Evolutionary conservation across 2,329 filamentous ascomycete species (phyloP).

Genomic region (Pseudogymnoascus sp.): DNA sequence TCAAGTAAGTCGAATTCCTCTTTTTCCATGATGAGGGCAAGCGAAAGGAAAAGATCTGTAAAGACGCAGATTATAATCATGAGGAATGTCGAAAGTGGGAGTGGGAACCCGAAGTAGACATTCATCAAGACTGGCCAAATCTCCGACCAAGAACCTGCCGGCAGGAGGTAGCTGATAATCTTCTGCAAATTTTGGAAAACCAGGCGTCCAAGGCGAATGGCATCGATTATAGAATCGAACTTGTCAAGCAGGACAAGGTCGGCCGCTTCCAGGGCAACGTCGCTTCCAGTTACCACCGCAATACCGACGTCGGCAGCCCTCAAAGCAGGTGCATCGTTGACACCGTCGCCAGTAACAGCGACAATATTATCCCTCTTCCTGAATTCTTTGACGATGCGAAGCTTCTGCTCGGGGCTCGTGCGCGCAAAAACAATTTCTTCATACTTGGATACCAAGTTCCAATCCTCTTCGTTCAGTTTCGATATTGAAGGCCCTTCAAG

Average conservation of each 20-base stretch:
- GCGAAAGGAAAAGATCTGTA: conserved; percentile 43
- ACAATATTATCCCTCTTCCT: conserved; percentile 32
- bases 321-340: conserved; percentile 44
- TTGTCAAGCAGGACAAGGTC: conserved; percentile 59
- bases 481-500: conserved; percentile 20
- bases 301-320: conserved; percentile 53
- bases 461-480: conserved; percentile 29
- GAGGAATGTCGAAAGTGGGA: conserved; percentile 43
- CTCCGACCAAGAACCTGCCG: conserved; percentile 46
- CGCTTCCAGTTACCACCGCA: conserved; percentile 47
- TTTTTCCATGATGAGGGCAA: conserved; percentile 47
- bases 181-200: conserved; percentile 79
- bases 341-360: conserved; percentile 40
- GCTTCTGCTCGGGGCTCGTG: conserved; percentile 35
- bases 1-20: conserved; percentile 44
- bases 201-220: conserved; percentile 62
- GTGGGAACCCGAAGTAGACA: conserved; percentile 46
- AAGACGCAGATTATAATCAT: conserved; percentile 53
- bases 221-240: conserved; percentile 64
- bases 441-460: conserved; percentile 40
- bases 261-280: conserved; percentile 53
- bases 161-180: conserved; percentile 47
- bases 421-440: conserved; percentile 41
- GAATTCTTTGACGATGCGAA: conserved; percentile 35
- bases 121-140: conserved; percentile 50